Percentiles rank a stretch among this genome's conserved stretches.
Conservation (phyloP, 2,329 filamentous ascomycete species). For the Parastagonospora nodorum region DNA sequence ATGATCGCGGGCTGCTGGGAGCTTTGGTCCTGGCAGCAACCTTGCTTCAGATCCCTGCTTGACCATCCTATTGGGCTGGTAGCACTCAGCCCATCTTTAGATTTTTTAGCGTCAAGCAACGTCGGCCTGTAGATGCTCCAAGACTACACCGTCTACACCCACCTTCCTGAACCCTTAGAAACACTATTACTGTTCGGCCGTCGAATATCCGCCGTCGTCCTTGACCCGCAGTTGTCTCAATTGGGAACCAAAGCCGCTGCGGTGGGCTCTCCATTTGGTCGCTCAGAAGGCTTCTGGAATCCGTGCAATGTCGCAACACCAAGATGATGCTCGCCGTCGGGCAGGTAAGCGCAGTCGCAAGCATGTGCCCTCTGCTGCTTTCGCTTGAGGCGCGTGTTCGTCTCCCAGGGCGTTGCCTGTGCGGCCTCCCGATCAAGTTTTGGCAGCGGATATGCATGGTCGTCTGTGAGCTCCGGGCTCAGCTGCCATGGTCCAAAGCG, state of each 20-base stretch:
- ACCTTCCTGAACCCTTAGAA: slow-evolving; percentile 29
- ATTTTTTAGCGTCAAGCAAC: slow-evolving; percentile 46
- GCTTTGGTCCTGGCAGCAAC: slow-evolving; percentile 25
- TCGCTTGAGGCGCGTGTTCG: slow-evolving; percentile 24
- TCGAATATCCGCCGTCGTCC: slow-evolving; percentile 23
- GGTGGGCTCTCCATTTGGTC: slow-evolving; percentile 35
- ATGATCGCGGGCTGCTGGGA: slow-evolving; percentile 30
- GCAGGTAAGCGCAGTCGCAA: slow-evolving; percentile 24
- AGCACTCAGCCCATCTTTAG: slow-evolving; percentile 43
- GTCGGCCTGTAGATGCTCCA: slow-evolving; percentile 45
- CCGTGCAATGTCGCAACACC: slow-evolving; percentile 30
- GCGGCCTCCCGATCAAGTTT: slow-evolving; percentile 22
- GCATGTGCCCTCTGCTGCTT: slow-evolving; percentile 9
- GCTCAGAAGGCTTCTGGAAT: slow-evolving; percentile 43
- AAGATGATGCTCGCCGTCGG: slow-evolving; percentile 29
- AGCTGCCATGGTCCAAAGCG: slow-evolving; percentile 33
- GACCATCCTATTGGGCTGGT: slow-evolving; percentile 40
- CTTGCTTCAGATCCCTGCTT: slow-evolving; percentile 37
- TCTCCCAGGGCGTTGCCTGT: background rate
- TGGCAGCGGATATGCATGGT: slow-evolving; percentile 27
- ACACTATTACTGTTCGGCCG: slow-evolving; percentile 28
- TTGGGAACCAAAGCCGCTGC: slow-evolving; percentile 41
- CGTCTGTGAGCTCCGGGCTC: slow-evolving; percentile 32
- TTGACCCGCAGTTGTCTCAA: slow-evolving; percentile 31
- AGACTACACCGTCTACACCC: slow-evolving; percentile 40